A percentile compares a stretch with the other conserved stretches of the same genome.
These are phyloP conservation scores for Monsonia emarginata DNA, from an alignment of 441 rosid genomes.

Conservation along the genomic window DNA sequence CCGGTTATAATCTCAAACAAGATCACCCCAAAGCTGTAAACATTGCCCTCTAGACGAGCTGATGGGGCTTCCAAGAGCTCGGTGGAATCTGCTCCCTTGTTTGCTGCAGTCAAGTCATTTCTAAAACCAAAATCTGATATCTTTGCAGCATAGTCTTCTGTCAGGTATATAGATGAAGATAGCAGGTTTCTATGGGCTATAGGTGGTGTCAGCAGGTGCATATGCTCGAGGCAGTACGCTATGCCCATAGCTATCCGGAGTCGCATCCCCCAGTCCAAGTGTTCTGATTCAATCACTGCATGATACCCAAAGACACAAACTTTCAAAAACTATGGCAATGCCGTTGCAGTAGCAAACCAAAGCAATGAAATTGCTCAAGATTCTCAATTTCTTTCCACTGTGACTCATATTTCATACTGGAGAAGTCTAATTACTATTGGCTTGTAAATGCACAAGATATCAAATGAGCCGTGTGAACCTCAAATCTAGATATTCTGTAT, in stretches of 20 bases:
- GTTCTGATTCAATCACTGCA: slow-evolving; percentile 78
- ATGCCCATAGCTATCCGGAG: slow-evolving; percentile 76
- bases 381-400: not conserved
- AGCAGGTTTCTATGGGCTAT: slow-evolving; percentile 44
- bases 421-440: not conserved
- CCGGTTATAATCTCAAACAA: slow-evolving; percentile 68
- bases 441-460: not conserved
- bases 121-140: slow-evolving; percentile 63
- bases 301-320: slow-evolving; percentile 10
- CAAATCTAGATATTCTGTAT: not conserved
- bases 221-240: slow-evolving; percentile 80
- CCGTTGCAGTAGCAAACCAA: too few relatives aligned
- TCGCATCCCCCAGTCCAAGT: slow-evolving; percentile 77
- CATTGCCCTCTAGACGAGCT: slow-evolving; percentile 36
- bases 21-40: slow-evolving; percentile 55
- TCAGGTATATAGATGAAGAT: slow-evolving; percentile 56
- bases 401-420: not conserved
- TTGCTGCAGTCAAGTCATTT: slow-evolving; percentile 35
- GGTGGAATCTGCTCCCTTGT: slow-evolving; percentile 30
- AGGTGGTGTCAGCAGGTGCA: slow-evolving; percentile 77
- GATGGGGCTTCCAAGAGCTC: slow-evolving; percentile 33
- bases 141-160: slow-evolving; percentile 89
- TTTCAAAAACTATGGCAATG: slow-evolving; percentile 2
- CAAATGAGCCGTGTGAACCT: not conserved
- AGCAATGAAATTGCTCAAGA: too few relatives aligned